Percentiles rank a stretch among this genome's conserved stretches.
These are phyloP conservation scores for Fusarium begoniae DNA, from an alignment of 2,329 filamentous ascomycete species.

Conservation along the genomic window DNA sequence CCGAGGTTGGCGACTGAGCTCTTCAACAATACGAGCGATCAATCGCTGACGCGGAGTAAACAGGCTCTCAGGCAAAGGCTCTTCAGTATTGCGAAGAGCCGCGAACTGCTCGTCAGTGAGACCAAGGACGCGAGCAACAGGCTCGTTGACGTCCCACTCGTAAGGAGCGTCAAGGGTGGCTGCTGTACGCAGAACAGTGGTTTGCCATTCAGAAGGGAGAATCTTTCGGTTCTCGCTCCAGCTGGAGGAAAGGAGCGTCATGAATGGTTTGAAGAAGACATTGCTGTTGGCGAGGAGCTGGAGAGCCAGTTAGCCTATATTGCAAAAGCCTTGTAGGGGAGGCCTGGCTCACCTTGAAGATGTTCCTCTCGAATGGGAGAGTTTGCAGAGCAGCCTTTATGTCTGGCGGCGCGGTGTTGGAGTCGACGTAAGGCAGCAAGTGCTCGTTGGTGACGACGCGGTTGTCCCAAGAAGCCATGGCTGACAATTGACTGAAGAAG, in stretches of 20 bases:
- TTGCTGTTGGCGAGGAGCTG: slow-evolving; percentile 11
- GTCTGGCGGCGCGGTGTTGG: neutral
- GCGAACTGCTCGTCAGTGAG: neutral
- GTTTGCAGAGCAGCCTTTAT: slow-evolving; percentile 18
- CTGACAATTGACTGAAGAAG: rapidly evolving
- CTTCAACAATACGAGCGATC: neutral
- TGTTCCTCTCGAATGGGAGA: slow-evolving; percentile 14
- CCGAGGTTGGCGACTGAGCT: neutral
- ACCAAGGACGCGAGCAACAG: slow-evolving; percentile 3
- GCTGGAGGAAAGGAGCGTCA: slow-evolving; percentile 3
- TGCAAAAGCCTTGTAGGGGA: no score
- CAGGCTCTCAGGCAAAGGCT: neutral
- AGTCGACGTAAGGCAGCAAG: slow-evolving; percentile 11
- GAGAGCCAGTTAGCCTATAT: neutral
- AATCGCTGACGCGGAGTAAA: slow-evolving; percentile 3
- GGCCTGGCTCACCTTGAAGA: neutral
- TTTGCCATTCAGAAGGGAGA: slow-evolving; percentile 9
- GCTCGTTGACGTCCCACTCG: slow-evolving; percentile 16
- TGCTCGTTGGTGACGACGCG: slow-evolving; percentile 2
- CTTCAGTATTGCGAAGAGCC: neutral
- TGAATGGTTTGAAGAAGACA: slow-evolving; percentile 7
- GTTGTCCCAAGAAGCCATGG: slow-evolving; percentile 7
- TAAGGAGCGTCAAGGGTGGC: slow-evolving; percentile 5
- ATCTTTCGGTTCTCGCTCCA: slow-evolving; percentile 13
- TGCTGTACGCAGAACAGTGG: neutral